Conservation (phyloP, 257 asterid species). For the Solanum lycopersicoides region DNA sequence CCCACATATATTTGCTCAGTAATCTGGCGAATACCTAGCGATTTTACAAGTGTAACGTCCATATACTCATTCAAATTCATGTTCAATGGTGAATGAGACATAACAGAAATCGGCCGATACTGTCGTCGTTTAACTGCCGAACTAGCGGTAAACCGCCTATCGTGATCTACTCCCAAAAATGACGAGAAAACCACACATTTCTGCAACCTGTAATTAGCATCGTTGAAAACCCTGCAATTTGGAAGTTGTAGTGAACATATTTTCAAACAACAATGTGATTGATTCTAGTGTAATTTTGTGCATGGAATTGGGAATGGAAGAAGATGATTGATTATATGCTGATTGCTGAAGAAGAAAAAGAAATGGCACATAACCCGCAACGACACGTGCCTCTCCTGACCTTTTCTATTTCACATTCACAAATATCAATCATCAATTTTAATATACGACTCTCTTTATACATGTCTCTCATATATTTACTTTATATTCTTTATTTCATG, state of each 20-base stretch:
- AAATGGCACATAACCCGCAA: background rate
- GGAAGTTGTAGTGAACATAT: slow-evolving; percentile 48
- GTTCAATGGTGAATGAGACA: slow-evolving; percentile 33
- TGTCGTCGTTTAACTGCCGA: slow-evolving; percentile 5
- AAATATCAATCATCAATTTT: background rate
- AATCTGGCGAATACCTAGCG: slow-evolving; percentile 89
- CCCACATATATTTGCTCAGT: slow-evolving; percentile 96
- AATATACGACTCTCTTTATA: too few relatives aligned
- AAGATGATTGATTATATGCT: slow-evolving; percentile 11
- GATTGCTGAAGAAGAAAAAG: background rate
- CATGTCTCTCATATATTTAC: too few relatives aligned
- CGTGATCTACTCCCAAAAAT: slow-evolving; percentile 30
- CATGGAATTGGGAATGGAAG: background rate
- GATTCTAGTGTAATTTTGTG: background rate
- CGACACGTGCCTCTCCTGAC: background rate
- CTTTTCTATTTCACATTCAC: background rate
- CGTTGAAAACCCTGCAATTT: slow-evolving; percentile 32
- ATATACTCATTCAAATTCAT: slow-evolving; percentile 83
- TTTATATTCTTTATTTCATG: too few relatives aligned
- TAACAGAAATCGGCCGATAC: slow-evolving; percentile 10
- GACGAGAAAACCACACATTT: slow-evolving; percentile 16
- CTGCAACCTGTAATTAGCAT: slow-evolving; percentile 2
- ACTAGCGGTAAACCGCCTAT: slow-evolving; percentile 6
- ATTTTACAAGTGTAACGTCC: slow-evolving; percentile 77
- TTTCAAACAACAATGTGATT: background rate